Evolutionary conservation across 345 rosid species (phyloP).

Genomic region (Noccaea caerulescens): DNA sequence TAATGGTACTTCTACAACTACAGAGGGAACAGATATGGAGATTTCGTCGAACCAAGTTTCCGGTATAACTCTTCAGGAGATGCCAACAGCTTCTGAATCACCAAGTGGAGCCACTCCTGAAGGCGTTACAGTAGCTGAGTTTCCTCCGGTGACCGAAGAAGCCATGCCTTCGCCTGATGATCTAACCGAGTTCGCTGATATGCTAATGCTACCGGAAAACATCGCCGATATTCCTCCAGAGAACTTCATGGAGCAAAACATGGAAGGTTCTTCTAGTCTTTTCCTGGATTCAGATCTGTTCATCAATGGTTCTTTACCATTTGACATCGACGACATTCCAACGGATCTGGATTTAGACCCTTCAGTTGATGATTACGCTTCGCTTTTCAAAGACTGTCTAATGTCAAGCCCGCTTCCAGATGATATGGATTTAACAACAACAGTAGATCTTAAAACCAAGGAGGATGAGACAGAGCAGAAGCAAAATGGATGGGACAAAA

Average conservation of each 20-base stretch:
- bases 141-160: constrained; percentile 48
- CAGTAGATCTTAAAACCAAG: constrained; percentile 45
- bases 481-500: constrained; percentile 58
- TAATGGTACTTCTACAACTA: constrained; percentile 50
- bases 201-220: constrained; percentile 57
- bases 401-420: constrained; percentile 58
- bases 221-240: constrained; percentile 49
- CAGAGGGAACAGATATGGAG: constrained; percentile 55
- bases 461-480: constrained; percentile 45
- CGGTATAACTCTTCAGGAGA: constrained; percentile 83
- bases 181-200: constrained; percentile 52
- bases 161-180: constrained; percentile 57
- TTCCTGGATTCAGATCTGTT: constrained; percentile 56
- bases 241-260: constrained; percentile 48
- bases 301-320: constrained; percentile 49
- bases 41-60: constrained; percentile 53
- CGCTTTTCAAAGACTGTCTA: constrained; percentile 65
- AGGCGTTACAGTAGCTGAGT: constrained; percentile 49
- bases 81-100: constrained; percentile 67
- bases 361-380: constrained; percentile 45
- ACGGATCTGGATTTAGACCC: constrained; percentile 71
- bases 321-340: constrained; percentile 61
- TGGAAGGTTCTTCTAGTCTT: constrained; percentile 47
- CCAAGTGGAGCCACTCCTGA: constrained; percentile 49
- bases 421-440: constrained; percentile 57